Evolutionary conservation across 2,329 filamentous ascomycete genomes (phyloP).

Genomic region (Pseudocercospora fijiensis): DNA sequence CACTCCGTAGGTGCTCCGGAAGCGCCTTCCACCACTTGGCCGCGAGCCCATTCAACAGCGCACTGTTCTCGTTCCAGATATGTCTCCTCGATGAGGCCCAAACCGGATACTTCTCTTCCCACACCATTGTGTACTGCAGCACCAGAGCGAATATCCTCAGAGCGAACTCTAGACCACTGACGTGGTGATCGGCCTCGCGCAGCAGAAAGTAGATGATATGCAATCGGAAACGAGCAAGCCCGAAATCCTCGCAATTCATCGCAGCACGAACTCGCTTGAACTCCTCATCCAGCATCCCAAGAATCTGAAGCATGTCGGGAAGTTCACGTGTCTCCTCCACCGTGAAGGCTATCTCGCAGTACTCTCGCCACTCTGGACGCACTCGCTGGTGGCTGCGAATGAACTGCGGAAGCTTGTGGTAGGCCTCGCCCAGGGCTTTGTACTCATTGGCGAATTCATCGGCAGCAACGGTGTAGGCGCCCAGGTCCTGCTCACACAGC

Average conservation of each 20-base stretch:
- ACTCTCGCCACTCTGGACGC: conserved; percentile 8
- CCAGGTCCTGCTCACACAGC: conserved; percentile 5
- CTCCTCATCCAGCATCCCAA: conserved; percentile 11
- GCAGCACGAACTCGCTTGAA: conserved; percentile 15
- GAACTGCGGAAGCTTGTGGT: conserved; percentile 17
- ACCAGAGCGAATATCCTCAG: neutral
- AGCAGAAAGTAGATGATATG: conserved; percentile 6
- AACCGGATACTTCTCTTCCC: neutral
- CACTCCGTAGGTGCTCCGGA: conserved; percentile 13
- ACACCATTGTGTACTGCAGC: neutral
- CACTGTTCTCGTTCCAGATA: neutral
- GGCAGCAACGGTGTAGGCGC: conserved; percentile 6
- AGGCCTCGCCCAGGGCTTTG: conserved; percentile 13
- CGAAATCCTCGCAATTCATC: conserved; percentile 12
- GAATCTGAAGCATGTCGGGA: conserved; percentile 17
- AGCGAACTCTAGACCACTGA: neutral
- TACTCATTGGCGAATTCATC: conserved; percentile 10
- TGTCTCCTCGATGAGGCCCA: neutral
- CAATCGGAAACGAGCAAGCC: conserved; percentile 3
- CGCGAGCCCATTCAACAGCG: neutral
- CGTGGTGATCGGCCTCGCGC: conserved; percentile 1
- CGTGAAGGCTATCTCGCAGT: conserved; percentile 12
- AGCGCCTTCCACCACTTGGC: conserved; percentile 11
- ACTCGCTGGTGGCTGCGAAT: conserved; percentile 5
- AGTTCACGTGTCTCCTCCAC: conserved; percentile 16